phyloP scores from a whole-genome alignment of 1,284 basidiomycete genomes.

The Mycena citricolor region DNA sequence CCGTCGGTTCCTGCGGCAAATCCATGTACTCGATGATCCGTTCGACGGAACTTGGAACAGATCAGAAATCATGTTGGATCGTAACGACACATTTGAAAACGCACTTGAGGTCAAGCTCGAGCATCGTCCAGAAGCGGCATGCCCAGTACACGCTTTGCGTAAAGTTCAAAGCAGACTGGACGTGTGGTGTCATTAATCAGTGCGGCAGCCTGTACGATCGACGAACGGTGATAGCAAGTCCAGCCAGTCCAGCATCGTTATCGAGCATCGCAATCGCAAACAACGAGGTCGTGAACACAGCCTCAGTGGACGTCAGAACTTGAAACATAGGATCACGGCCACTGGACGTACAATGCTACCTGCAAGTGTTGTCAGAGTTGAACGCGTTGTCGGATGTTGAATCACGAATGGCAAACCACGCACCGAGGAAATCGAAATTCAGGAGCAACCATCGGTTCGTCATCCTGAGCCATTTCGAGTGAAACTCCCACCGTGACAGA shows the following conservation, averaged over 20 bases:
- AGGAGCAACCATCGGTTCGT: slow-evolving; percentile 64
- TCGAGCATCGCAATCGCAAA: slow-evolving; percentile 3
- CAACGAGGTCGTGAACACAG: neutral
- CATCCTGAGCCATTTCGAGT: slow-evolving; percentile 55
- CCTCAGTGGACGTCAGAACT: too few species aligned
- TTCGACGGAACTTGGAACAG: slow-evolving; percentile 56
- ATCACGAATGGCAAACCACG: neutral
- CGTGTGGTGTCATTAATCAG: neutral
- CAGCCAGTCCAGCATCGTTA: slow-evolving; percentile 1
- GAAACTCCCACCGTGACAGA: neutral
- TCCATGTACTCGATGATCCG: slow-evolving; percentile 77
- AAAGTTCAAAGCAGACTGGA: slow-evolving; percentile 3
- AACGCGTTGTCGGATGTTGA: too few species aligned
- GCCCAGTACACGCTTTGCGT: slow-evolving; percentile 4
- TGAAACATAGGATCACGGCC: too few species aligned
- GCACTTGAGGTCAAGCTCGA: slow-evolving; percentile 53
- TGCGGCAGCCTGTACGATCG: neutral
- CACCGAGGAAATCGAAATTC: slow-evolving; percentile 60
- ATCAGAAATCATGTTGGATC: neutral
- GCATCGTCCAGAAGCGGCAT: slow-evolving; percentile 11
- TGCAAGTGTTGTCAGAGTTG: too few species aligned
- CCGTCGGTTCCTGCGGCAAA: slow-evolving; percentile 72
- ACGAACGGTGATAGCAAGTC: slow-evolving; percentile 2
- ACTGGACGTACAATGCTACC: too few species aligned
- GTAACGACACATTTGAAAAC: slow-evolving; percentile 13